Evolutionary conservation across 208 protist genomes (phyloP).

Genomic region (Leptomonas pyrrhocoris): DNA sequence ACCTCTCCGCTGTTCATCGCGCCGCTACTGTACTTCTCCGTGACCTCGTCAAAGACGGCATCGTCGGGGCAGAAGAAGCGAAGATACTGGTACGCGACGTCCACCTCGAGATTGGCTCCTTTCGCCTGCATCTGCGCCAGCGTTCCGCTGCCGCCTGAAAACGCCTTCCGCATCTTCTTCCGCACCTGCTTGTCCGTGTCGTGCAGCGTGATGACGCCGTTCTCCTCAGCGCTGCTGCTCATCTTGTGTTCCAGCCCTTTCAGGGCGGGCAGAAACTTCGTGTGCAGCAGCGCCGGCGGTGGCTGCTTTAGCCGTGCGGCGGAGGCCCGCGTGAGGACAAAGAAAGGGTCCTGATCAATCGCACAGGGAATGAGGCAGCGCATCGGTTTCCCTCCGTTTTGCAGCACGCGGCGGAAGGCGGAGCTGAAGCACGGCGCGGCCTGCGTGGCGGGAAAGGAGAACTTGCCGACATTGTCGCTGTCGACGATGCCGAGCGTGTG

Average conservation of each 20-base stretch:
- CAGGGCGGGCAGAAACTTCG: slow-evolving; percentile 98
- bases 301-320: slow-evolving; percentile 89
- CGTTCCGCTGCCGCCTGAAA: slow-evolving; percentile 96
- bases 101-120: slow-evolving; percentile 93
- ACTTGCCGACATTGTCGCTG: slow-evolving; percentile 94
- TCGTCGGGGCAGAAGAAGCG: slow-evolving; percentile 97
- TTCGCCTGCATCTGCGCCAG: slow-evolving; percentile 94
- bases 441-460: slow-evolving; percentile 97
- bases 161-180: slow-evolving; percentile 97
- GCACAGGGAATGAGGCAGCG: slow-evolving; percentile 98
- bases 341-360: slow-evolving; percentile 98
- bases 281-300: slow-evolving; percentile 97
- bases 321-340: slow-evolving; percentile 97
- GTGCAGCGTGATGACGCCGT: slow-evolving; percentile 96
- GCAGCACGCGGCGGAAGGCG: slow-evolving; percentile 95
- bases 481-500: slow-evolving; percentile 95
- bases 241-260: slow-evolving; percentile 97
- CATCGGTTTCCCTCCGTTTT: slow-evolving; percentile 46
- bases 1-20: slow-evolving; percentile 81
- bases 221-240: slow-evolving; percentile 90
- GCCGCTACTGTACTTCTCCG: slow-evolving; percentile 58
- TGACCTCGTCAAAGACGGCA: slow-evolving; percentile 85
- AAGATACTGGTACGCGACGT: slow-evolving; percentile 97
- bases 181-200: slow-evolving; percentile 95
- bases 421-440: slow-evolving; percentile 96